Percentiles rank a stretch among this genome's conserved stretches.
These are phyloP conservation scores for Naganishia sp. DNA, from an alignment of 1,284 basidiomycete species.

Conservation along the genomic window DNA sequence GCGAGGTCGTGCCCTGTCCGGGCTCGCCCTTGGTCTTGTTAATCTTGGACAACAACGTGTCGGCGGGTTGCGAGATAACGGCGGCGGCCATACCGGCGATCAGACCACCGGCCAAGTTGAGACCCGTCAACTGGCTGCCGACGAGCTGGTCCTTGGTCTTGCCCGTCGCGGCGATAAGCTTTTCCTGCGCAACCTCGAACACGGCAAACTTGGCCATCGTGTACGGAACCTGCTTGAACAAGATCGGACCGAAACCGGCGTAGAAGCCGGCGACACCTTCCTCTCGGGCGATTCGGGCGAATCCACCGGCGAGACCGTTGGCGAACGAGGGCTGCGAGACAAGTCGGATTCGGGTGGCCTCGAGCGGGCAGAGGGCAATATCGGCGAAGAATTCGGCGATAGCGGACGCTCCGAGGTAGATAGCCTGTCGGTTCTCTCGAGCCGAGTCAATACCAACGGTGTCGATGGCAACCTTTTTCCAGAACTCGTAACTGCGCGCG, in stretches of 20 bases:
- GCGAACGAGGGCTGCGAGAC: conserved; percentile 61
- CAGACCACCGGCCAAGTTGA: conserved; percentile 57
- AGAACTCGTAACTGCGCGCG: conserved; percentile 70
- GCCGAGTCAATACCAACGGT: conserved; percentile 79
- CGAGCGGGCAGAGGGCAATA: conserved; percentile 61
- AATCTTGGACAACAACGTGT: conserved; percentile 61
- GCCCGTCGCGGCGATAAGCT: conserved; percentile 56
- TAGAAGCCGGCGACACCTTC: conserved; percentile 59
- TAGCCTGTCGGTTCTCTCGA: conserved; percentile 81
- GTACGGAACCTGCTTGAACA: conserved; percentile 61
- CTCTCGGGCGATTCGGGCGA: conserved; percentile 59
- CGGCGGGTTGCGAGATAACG: conserved; percentile 63
- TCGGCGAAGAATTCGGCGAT: conserved; percentile 96
- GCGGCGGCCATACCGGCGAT: conserved; percentile 63
- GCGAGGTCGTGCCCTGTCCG: conserved; percentile 57
- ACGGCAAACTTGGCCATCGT: conserved; percentile 61
- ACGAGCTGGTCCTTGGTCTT: conserved; percentile 57
- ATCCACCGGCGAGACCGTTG: conserved; percentile 58
- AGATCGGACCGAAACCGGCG: conserved; percentile 62
- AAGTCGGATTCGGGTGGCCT: conserved; percentile 63
- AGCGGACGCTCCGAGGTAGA: conserved; percentile 92
- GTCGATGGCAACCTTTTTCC: conserved; percentile 91
- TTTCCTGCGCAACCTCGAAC: conserved; percentile 57
- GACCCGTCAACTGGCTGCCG: conserved; percentile 49
- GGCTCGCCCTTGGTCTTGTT: conserved; percentile 62